Evolutionary conservation across 768 basidiomycete genomes (phyloP), one percentile per base, ranked within the genome.

Genomic region (Hypholoma sublateritium): DNA sequence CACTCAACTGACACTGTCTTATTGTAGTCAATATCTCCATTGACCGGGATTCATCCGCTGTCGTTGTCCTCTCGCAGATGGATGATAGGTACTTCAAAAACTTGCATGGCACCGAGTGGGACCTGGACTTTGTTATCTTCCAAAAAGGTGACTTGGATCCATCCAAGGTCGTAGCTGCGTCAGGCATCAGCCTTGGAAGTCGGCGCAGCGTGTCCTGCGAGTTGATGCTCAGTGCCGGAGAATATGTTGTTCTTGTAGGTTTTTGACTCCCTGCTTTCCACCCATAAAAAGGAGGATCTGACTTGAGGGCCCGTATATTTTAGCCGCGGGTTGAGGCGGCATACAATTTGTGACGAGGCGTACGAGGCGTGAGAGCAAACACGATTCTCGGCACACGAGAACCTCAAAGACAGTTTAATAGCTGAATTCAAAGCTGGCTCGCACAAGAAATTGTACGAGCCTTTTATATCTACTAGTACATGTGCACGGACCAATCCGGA

Each of bases 41-140:
- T 22, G 69, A 74, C 2, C 61, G 72, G 21, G 58, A 67, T 0
- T 70, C 78, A 1, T 65, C 66, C 17, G 66, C 76, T 16, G 67
- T 80, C 24, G 68, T 81, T 32, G 77, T 78, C 28, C 71, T 82
- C 35, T 75, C 79, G 16, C 75, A 77, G 58, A 61, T 78, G 36
- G 78, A 81, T 60, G 56, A 62, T 1, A 72, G 81, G 7, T 81
- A 77, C 66, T 81, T 77, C 62, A 62, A 62, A 16, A 72, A 72
- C 35, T 65, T 81, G 28, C 63, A 71, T 0, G 76, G 77, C 8
- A 50, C 59, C 16, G 1, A 36, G 22, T 78, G 74, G 73, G 70
- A 67, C 25, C 66, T 81, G 28, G 80, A 83, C 41, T 81, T 83
- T 55, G 66, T 70, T 14, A 61, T 83, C 0, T 77, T 72, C 64